Conservation (phyloP, 306 rosid genomes). For the Sindora glabra region DNA sequence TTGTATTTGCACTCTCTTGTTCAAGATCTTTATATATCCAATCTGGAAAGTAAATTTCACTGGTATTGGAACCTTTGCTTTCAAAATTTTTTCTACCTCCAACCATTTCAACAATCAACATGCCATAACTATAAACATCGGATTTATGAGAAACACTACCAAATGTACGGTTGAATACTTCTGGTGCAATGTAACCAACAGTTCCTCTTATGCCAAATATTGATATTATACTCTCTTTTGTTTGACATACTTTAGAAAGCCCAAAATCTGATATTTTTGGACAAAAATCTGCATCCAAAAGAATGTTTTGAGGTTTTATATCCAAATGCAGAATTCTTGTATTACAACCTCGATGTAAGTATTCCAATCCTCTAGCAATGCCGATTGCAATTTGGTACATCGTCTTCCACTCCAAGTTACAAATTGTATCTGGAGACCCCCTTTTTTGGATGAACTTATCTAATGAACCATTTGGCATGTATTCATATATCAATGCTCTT, state of each 20-base stretch:
- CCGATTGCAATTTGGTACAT: constrained; percentile 8
- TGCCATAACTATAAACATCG: constrained; percentile 26
- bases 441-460: constrained; percentile 11
- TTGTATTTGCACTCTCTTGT: no score
- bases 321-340: constrained; percentile 20
- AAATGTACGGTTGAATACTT: constrained; percentile 1
- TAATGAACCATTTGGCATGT: constrained; percentile 20
- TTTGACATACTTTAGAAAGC: not conserved
- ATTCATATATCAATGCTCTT: constrained; percentile 18
- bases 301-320: not conserved
- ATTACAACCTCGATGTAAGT: constrained; percentile 18
- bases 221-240: not conserved
- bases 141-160: constrained; percentile 23
- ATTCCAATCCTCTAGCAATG: constrained; percentile 23
- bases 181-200: constrained; percentile 19
- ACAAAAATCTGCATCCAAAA: no score
- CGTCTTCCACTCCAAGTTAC: not conserved
- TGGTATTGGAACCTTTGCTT: not conserved
- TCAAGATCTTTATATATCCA: constrained; percentile 12
- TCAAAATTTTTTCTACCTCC: constrained; percentile 15
- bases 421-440: not conserved
- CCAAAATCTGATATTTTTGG: constrained; percentile 19
- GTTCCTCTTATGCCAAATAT: constrained; percentile 3
- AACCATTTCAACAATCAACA: constrained; percentile 21
- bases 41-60: constrained; percentile 14